Base-by-base conservation (phyloP, 148 eudicot genomes). In the Euryodendron excelsum region DNA sequence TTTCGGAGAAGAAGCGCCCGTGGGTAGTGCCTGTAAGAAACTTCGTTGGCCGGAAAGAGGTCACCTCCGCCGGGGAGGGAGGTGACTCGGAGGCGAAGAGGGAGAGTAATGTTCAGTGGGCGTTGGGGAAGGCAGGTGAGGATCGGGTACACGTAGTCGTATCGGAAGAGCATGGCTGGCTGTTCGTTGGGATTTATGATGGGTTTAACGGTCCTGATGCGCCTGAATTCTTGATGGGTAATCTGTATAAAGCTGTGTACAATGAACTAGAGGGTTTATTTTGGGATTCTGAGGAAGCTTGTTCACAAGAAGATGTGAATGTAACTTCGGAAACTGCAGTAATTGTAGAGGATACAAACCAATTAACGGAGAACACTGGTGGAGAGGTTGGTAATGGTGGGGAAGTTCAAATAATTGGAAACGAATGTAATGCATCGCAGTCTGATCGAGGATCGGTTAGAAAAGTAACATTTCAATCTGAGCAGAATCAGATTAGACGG, bases 201-300 rank as follows among this genome's bases (percentile, higher is more conserved):
- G 99, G 99, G 79, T 96, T 96, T 82, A 96, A 96, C 74, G 99
- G 99, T 8, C 99, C 99, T 9, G 99, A 96, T 92, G 99, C 95
- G 17, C 99, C 99, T 0, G 99, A 96, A 82, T 96, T 93, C 77
- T 84, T 96, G 86, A 93, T 96, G 98, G 92, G 94, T 70, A 91
- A 92, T 84, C 86, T 96, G 80, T 96, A 93, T 63, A 88, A 88
- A 30, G 89, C 97, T 17, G 85, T 94, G 78, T 93, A 88, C 73
- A 80, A 82, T 73, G 89, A 96, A 82, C 84, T 96, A 50, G 92
- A 96, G 79, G 98, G 99, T 7, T 88, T 96, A 86, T 96, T 96
- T 82, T 96, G 99, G 99, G 97, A 90, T 36, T 81, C 79, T 72
- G 96, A 85, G 70, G 94, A 83, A 48, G 71, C 56, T 68, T 1